phyloP scores from a whole-genome alignment of 2,329 filamentous ascomycete genomes.

The Ceratocystis lukuohia region DNA sequence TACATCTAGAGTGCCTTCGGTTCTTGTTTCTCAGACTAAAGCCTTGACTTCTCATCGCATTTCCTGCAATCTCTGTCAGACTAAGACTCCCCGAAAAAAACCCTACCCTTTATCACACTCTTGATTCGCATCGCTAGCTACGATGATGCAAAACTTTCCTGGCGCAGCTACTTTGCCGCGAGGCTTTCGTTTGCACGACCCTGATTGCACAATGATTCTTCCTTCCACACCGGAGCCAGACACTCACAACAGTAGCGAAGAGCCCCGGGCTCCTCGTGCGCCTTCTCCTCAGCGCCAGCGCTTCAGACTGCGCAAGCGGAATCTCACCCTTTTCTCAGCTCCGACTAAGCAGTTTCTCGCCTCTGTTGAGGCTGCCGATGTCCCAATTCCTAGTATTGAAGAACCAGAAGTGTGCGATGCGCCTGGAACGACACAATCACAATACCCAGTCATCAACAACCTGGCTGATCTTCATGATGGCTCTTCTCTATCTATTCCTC shows the following conservation, averaged over 20 bases:
- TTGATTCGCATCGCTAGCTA: background rate
- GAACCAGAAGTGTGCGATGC: conserved; percentile 36
- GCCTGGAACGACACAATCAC: conserved; percentile 19
- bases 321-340: conserved; percentile 39
- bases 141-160: conserved; percentile 35
- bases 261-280: conserved; percentile 26
- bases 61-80: background rate
- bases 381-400: conserved; percentile 53
- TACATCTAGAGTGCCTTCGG: conserved; percentile 1
- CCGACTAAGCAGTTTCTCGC: conserved; percentile 55
- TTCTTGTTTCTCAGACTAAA: background rate
- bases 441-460: conserved; percentile 26
- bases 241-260: conserved; percentile 20
- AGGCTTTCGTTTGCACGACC: conserved; percentile 29
- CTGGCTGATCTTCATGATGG: conserved; percentile 30
- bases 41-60: background rate
- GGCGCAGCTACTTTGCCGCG: conserved; percentile 33
- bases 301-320: conserved; percentile 42
- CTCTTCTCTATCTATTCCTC: conserved; percentile 28
- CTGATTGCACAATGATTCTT: conserved; percentile 27
- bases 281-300: conserved; percentile 41
- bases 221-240: conserved; percentile 39
- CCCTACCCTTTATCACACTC: background rate
- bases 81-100: background rate
- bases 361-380: conserved; percentile 50